phyloP scores from a whole-genome alignment of 805 yeast genomes.

The Hanseniaspora meyeri region DNA sequence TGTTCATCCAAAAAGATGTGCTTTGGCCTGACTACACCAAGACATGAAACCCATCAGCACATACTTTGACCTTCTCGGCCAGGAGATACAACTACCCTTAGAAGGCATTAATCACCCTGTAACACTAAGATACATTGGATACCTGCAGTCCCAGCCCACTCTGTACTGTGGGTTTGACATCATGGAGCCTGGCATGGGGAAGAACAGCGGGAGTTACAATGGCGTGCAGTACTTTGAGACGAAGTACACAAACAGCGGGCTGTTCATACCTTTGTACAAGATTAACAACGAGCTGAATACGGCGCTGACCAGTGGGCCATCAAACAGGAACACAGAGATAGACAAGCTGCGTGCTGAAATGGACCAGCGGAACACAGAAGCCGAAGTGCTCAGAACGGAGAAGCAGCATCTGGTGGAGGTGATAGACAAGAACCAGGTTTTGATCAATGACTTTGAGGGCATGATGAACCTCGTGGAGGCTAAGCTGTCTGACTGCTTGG shows the following conservation, averaged over 20 bases:
- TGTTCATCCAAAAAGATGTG: no score
- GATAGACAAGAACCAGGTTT: background rate
- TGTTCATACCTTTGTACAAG: constrained; percentile 54
- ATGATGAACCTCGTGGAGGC: background rate
- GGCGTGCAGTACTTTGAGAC: constrained; percentile 63
- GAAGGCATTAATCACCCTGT: constrained; percentile 29
- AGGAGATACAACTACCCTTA: background rate
- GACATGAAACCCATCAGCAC: background rate
- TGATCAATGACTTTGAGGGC: background rate
- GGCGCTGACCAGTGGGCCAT: constrained; percentile 19
- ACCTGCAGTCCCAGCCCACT: constrained; percentile 60
- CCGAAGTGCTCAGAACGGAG: constrained; percentile 23
- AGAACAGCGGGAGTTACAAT: constrained; percentile 72
- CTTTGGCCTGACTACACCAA: no score
- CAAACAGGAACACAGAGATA: constrained; percentile 19
- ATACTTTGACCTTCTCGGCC: background rate
- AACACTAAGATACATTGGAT: constrained; percentile 56
- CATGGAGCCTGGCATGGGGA: constrained; percentile 58
- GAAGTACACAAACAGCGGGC: constrained; percentile 50
- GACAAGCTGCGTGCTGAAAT: constrained; percentile 24
- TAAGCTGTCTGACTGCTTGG: background rate
- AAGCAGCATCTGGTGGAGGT: constrained; percentile 12
- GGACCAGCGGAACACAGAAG: constrained; percentile 24
- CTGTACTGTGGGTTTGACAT: constrained; percentile 80
- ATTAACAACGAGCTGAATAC: constrained; percentile 17